Conservation (phyloP, 306 rosid genomes). For the Carpinus viminea region DNA sequence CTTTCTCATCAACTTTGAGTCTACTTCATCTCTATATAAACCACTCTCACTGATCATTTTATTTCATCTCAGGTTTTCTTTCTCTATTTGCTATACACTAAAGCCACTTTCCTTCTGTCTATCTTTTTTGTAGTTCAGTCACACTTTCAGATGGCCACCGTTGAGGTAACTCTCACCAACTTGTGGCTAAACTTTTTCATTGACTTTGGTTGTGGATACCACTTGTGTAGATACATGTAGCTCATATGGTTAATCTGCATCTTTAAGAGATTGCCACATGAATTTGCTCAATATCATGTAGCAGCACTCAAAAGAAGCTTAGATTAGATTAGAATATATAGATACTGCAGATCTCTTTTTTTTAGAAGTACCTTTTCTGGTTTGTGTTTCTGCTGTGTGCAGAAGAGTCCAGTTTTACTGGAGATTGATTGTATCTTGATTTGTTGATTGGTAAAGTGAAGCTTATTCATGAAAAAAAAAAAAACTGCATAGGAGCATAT, state of each 20-base stretch:
- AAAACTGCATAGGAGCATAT: background rate
- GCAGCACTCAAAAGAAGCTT: background rate
- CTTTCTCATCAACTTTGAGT: conserved; percentile 18
- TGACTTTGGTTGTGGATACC: background rate
- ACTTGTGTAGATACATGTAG: background rate
- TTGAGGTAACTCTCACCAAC: conserved; percentile 43
- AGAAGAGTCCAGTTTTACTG: no score
- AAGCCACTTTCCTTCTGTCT: background rate
- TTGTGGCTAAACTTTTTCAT: background rate
- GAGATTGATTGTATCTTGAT: no score
- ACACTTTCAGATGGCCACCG: conserved; percentile 59
- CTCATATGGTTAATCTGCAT: background rate
- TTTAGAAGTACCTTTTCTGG: no score
- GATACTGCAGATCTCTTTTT: background rate
- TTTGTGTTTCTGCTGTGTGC: no score
- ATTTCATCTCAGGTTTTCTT: conserved; percentile 33
- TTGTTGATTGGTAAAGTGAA: no score
- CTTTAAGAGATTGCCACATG: background rate
- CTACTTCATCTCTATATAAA: conserved; percentile 41
- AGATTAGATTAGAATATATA: background rate
- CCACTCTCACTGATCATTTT: conserved; percentile 27
- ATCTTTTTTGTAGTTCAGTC: conserved; percentile 16
- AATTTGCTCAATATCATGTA: background rate
- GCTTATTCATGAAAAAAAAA: no score
- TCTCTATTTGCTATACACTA: background rate